phyloP scores from a whole-genome alignment of 2,329 filamentous ascomycete genomes.

The Colletotrichum sp. region DNA sequence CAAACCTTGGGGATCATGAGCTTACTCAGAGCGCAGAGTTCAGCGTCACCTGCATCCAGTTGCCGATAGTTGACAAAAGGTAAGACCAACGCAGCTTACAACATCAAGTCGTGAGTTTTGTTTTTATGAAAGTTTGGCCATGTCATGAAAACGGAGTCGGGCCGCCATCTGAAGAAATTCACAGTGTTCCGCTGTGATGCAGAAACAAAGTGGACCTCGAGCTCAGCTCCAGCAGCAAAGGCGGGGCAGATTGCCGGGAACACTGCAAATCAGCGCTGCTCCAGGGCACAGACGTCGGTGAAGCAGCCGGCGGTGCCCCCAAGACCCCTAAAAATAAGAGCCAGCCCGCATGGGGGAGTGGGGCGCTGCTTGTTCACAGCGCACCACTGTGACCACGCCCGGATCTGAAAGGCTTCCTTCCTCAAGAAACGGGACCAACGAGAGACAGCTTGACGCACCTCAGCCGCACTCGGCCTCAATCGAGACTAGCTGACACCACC shows the following conservation, averaged over 20 bases:
- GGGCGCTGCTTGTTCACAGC: neutral
- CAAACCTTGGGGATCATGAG: neutral
- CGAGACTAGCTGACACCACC: constrained; percentile 1
- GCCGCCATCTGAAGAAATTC: neutral
- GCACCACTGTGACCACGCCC: neutral
- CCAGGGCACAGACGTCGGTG: neutral
- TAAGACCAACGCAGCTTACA: neutral
- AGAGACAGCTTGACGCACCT: neutral
- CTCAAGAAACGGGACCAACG: neutral
- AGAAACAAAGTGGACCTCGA: neutral
- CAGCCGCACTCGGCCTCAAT: constrained; percentile 17
- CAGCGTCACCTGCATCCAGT: neutral
- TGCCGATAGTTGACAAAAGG: neutral
- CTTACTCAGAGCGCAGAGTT: neutral
- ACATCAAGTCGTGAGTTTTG: neutral
- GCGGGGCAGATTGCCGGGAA: neutral
- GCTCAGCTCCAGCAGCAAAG: neutral
- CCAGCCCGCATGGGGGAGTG: constrained; percentile 1
- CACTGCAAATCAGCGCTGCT: neutral
- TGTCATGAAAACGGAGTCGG: neutral
- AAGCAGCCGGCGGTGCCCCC: constrained; percentile 7
- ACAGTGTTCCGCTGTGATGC: neutral
- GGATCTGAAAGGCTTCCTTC: neutral
- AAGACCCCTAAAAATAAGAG: constrained; percentile 18
- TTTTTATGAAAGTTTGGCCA: neutral